Base-by-base conservation (phyloP, 805 yeast species). In the Candida nonsorbophila region DNA sequence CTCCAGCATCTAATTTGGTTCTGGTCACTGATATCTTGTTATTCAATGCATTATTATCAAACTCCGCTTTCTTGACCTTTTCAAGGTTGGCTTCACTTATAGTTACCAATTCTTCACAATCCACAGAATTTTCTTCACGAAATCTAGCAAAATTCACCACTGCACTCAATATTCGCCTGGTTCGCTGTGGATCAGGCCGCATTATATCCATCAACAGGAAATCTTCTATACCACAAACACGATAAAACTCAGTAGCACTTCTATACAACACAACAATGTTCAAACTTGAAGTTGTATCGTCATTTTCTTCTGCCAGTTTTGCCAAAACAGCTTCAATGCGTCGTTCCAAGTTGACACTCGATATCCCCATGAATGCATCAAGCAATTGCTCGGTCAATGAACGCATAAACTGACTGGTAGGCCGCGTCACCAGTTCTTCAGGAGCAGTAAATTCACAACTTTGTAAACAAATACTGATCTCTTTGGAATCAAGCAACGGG, bases 91-190 rank as follows among this genome's bases (percentile, higher is more conserved):
- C 47, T 29, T 78, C 82, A 36, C 77, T 72, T 25, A 66, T 61
- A 5, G 67, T 58, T 16, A 80, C 74, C 15, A 82, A 58, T 15
- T 71, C 72, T 37, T 79, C 85, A 45, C 83, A 78, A 41, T 81
- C 87, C 14, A 64, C 68, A 50, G 79, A 71, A 35, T 83, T 77
- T 40, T 79, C 85, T 42, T 84, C 94, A 41, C 94, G 69, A 46
- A 83, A 86, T 33, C 90, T 61, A 1, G 94, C 94, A 63, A 75
- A 87, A 50, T 87, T 87, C 14, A 86, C 82, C 28, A 86, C 77
- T 1, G 92, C 92, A 49, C 94, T 84, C 16, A 86, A 53, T 13
- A 85, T 65, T 26, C 90, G 60, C 37, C 77, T 61, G 1, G 75
- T 65, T 34, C 94, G 62, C 21, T 51, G 55, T 0, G 83, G 62